These are phyloP conservation scores for Brassica carinata DNA, from an alignment of 345 rosid species.

Conservation along the genomic window DNA sequence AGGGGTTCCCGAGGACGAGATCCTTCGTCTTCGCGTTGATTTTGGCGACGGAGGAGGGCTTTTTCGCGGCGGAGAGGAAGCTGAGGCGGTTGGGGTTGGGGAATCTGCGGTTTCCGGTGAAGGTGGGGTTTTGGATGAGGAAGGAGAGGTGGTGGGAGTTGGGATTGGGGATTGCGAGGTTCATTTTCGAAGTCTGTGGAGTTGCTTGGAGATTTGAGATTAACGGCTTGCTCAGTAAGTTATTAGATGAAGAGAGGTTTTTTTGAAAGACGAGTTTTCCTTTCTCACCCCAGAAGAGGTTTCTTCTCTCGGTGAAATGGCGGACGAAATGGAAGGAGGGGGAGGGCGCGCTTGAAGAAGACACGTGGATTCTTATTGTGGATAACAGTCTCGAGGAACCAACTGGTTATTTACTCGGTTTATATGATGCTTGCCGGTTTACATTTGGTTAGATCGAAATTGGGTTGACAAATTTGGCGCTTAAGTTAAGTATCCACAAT, in stretches of 20 bases:
- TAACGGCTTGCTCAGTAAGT: neutral
- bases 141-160: slow-evolving; percentile 39
- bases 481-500: neutral
- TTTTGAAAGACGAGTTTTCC: neutral
- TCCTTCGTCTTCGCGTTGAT: slow-evolving; percentile 62
- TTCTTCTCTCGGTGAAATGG: slow-evolving; percentile 15
- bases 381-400: slow-evolving; percentile 42
- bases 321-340: slow-evolving; percentile 28
- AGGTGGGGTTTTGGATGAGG: slow-evolving; percentile 35
- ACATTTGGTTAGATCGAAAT: neutral
- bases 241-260: neutral
- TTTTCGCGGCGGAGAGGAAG: slow-evolving; percentile 41
- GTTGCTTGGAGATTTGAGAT: neutral
- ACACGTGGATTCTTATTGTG: slow-evolving; percentile 58
- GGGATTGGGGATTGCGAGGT: slow-evolving; percentile 42
- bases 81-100: slow-evolving; percentile 32
- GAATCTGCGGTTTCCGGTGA: slow-evolving; percentile 38
- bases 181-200: slow-evolving; percentile 29
- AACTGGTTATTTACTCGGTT: slow-evolving; percentile 6
- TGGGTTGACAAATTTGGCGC: slow-evolving; percentile 42
- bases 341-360: slow-evolving; percentile 26
- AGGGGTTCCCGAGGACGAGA: slow-evolving; percentile 71
- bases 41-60: slow-evolving; percentile 28
- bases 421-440: slow-evolving; percentile 12
- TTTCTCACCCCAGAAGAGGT: neutral